Evolutionary conservation across 2,329 filamentous ascomycete genomes (phyloP), one percentile per base, ranked within the genome.

Genomic region (Lecanicillium sp.): DNA sequence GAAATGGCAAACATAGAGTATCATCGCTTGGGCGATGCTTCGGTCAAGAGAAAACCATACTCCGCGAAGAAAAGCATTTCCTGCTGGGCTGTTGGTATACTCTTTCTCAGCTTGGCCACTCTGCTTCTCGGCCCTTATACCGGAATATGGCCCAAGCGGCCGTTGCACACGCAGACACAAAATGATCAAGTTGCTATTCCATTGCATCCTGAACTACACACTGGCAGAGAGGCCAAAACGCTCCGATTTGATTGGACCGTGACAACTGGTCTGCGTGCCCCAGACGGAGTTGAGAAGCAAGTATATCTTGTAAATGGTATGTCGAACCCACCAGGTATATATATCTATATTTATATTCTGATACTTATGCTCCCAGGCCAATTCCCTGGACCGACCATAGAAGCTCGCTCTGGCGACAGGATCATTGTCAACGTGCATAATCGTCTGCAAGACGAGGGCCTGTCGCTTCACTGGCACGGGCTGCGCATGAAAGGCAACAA

Each of bases 371-470:
- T 9, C 32, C 6, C 7, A 56, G 54, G 53, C 8, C 40, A 50
- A 19, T 57, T 56, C 23, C 55, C 55, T 15, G 54, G 54, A 4
- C 80, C 80, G 2, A 68, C 67, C 5, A 75, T 84, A 27, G 62
- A 67, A 12, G 75, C 70, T 12, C 62, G 76, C 48, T 77, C 74
- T 72, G 75, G 74, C 24, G 74, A 78, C 52, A 61, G 52, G 6
- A 63, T 76, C 27, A 64, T 83, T 40, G 74, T 87, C 42, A 79
- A 78, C 20, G 76, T 87, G 49, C 73, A 78, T 63, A 89, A 89
- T 62, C 71, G 77, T n/a, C 73, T 87, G 2, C 0, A 71, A 70
- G 12, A 63, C 59, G 26, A 70, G 68, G 53, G 64, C 63, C 62
- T 67, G 49, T 66, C 69, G 1, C 62, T 76, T 23, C 73, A 77